Conservation (phyloP, 495 filamentous ascomycete species). For the Glarea lozoyensis region DNA sequence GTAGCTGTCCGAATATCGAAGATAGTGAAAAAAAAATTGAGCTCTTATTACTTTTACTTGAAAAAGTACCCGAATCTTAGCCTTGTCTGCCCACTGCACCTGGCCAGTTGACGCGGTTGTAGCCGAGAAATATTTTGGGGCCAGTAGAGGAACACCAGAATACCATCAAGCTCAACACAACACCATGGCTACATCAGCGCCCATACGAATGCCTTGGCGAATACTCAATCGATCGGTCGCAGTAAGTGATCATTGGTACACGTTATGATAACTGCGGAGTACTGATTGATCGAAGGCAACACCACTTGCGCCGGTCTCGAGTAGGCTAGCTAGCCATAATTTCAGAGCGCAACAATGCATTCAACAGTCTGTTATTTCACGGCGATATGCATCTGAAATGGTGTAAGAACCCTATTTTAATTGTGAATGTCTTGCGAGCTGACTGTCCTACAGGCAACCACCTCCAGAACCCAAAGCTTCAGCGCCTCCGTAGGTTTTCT, state of each 20-base stretch:
- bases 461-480: neutral
- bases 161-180: neutral
- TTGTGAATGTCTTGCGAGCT: neutral
- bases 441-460: neutral
- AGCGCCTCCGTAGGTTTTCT: no score
- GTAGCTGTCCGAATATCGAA: no score
- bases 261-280: no score
- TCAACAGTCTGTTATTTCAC: neutral
- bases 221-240: constrained; percentile 1
- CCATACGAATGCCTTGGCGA: constrained; percentile 6
- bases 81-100: no score
- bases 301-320: no score
- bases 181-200: constrained; percentile 8
- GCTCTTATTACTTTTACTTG: no score
- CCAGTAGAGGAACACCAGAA: neutral
- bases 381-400: neutral
- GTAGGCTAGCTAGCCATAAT: no score
- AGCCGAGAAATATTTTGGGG: constrained; percentile 10
- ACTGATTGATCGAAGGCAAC: no score
- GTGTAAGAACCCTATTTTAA: neutral
- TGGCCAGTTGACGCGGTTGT: no score
- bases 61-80: no score
- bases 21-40: no score
- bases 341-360: neutral
- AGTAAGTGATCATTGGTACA: constrained; percentile 3